These are phyloP conservation scores for Ceriops tagal DNA, from an alignment of 345 rosid species.

Conservation along the genomic window DNA sequence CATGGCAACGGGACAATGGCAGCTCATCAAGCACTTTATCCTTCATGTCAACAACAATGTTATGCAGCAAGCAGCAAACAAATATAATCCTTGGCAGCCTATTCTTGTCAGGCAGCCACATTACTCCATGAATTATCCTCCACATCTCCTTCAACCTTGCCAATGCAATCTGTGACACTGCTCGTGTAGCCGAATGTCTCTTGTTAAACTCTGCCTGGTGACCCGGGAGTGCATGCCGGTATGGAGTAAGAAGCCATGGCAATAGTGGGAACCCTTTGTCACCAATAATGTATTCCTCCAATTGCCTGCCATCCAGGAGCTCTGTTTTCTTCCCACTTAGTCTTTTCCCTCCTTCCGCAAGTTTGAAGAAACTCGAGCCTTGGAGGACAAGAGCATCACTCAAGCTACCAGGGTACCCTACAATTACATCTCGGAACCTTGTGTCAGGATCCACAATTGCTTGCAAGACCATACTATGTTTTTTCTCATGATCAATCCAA, in stretches of 20 bases:
- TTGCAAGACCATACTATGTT: slow-evolving; percentile 60
- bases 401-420: slow-evolving; percentile 63
- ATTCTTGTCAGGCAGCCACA: slow-evolving; percentile 69
- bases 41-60: slow-evolving; percentile 55
- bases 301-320: slow-evolving; percentile 38
- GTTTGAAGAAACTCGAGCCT: slow-evolving; percentile 41
- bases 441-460: slow-evolving; percentile 52
- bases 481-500: slow-evolving; percentile 56
- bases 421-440: slow-evolving; percentile 59
- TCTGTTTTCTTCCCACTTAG: slow-evolving; percentile 36
- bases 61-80: slow-evolving; percentile 67
- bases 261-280: slow-evolving; percentile 56
- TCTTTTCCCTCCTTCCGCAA: slow-evolving; percentile 45
- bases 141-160: slow-evolving; percentile 51
- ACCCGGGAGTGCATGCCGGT: slow-evolving; percentile 35
- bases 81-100: slow-evolving; percentile 59
- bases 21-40: slow-evolving; percentile 34
- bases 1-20: slow-evolving; percentile 32
- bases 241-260: slow-evolving; percentile 55
- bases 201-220: slow-evolving; percentile 41
- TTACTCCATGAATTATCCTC: slow-evolving; percentile 55
- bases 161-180: slow-evolving; percentile 51
- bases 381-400: slow-evolving; percentile 41
- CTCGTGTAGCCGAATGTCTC: slow-evolving; percentile 33
- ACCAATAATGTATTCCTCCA: slow-evolving; percentile 57